Percentiles rank a stretch among this genome's conserved stretches.
These are phyloP conservation scores for Epichloe uncinata DNA, from an alignment of 2,329 filamentous ascomycete species.

Conservation along the genomic window DNA sequence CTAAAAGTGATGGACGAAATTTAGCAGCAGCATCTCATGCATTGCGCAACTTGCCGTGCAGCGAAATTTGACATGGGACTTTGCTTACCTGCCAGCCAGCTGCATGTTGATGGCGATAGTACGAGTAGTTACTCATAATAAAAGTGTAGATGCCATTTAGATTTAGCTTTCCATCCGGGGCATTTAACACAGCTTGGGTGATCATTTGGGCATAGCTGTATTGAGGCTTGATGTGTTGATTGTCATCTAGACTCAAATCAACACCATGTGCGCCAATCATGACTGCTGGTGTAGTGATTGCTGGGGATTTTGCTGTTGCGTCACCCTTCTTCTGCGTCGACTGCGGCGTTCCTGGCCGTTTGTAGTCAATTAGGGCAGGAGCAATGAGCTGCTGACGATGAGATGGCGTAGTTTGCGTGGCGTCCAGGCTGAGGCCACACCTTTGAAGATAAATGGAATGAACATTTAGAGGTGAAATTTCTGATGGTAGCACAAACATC, in stretches of 20 bases:
- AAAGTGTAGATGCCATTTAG: slow-evolving; percentile 87
- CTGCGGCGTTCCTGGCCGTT: slow-evolving; percentile 47
- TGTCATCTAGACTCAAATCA: slow-evolving; percentile 69
- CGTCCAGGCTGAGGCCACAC: slow-evolving; percentile 37
- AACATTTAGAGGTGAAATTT: slow-evolving; percentile 52
- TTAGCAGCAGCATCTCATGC: not conserved
- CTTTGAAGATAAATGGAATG: slow-evolving; percentile 57
- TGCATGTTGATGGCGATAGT: slow-evolving; percentile 66
- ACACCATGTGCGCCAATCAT: slow-evolving; percentile 38
- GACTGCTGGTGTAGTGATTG: slow-evolving; percentile 22
- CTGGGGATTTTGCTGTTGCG: slow-evolving; percentile 18
- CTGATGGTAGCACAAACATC: slow-evolving; percentile 91
- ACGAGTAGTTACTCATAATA: slow-evolving; percentile 84
- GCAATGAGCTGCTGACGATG: slow-evolving; percentile 36
- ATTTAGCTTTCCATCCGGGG: slow-evolving; percentile 76
- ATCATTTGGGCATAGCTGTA: slow-evolving; percentile 97
- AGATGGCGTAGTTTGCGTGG: slow-evolving; percentile 15
- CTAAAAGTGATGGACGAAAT: slow-evolving; percentile 22
- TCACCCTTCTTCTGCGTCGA: slow-evolving; percentile 24
- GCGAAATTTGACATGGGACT: not conserved
- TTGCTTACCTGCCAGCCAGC: slow-evolving; percentile 76
- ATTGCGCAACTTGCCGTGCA: not conserved
- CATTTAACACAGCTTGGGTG: slow-evolving; percentile 85
- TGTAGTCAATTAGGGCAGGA: slow-evolving; percentile 46
- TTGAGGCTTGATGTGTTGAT: slow-evolving; percentile 85